Evolutionary conservation across 176 grass and related monocot genomes (phyloP).

Genomic region (Neostapfia colusana): DNA sequence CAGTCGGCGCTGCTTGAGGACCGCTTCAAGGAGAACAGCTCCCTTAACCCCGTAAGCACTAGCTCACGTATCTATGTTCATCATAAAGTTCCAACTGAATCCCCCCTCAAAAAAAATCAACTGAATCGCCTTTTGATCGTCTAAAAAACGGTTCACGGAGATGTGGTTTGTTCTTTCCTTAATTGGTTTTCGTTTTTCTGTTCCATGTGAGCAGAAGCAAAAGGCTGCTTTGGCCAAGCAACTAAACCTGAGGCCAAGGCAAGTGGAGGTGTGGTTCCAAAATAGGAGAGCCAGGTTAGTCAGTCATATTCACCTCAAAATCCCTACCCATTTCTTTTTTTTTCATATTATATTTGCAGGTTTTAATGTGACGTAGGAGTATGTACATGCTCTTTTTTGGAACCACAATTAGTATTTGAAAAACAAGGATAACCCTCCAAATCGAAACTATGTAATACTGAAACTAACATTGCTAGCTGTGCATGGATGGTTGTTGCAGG

Average conservation of each 20-base stretch:
- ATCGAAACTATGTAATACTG: not conserved
- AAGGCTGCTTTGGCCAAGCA: slow-evolving; percentile 71
- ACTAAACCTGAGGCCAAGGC: slow-evolving; percentile 76
- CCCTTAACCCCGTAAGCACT: slow-evolving; percentile 67
- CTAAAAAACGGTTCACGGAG: not conserved
- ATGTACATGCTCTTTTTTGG: not conserved
- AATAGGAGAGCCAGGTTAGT: slow-evolving; percentile 92
- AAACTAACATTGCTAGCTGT: not conserved
- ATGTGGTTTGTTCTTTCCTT: not conserved
- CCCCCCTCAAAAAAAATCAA: no score
- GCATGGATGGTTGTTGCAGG: slow-evolving; percentile 36
- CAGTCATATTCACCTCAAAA: slow-evolving; percentile 39
- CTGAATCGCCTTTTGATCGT: not conserved
- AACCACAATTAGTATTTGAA: not conserved
- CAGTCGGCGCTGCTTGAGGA: slow-evolving; percentile 80
- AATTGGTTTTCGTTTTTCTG: not conserved
- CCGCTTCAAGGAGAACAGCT: slow-evolving; percentile 76
- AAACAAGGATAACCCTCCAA: not conserved
- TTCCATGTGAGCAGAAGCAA: slow-evolving; percentile 59
- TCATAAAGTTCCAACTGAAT: no score
- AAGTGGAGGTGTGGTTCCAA: slow-evolving; percentile 99
- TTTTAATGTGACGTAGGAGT: not conserved
- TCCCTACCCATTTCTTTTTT: slow-evolving; percentile 2
- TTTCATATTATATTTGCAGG: not conserved
- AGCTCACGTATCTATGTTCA: no score